phyloP scores from a whole-genome alignment of 2,329 filamentous ascomycete species.

The Fusarium torulosum region DNA sequence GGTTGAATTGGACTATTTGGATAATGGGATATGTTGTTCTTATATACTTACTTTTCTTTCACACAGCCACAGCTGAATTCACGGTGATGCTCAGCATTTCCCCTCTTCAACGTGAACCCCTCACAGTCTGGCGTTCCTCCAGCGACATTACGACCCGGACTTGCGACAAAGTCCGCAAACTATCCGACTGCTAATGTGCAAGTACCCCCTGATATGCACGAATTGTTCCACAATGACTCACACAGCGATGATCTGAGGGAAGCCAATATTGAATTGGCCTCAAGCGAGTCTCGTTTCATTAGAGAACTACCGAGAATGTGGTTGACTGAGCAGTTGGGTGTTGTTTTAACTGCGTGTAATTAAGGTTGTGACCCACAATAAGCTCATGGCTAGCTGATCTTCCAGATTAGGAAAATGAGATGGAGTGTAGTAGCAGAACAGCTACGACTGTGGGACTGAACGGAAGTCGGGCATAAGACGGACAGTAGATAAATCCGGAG shows the following conservation, averaged over 20 bases:
- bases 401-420: background rate
- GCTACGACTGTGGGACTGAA: background rate
- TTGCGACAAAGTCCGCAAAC: slow-evolving; percentile 19
- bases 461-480: background rate
- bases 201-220: slow-evolving; percentile 4
- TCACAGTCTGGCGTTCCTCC: slow-evolving; percentile 10
- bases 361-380: background rate
- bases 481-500: background rate
- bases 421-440: background rate
- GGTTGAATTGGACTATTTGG: too few species aligned
- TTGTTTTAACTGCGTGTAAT: background rate
- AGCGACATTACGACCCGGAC: slow-evolving; percentile 22
- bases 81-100: slow-evolving; percentile 20
- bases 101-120: slow-evolving; percentile 26
- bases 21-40: background rate
- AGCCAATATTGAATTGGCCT: background rate
- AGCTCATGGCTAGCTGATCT: background rate
- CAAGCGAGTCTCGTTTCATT: background rate
- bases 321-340: background rate
- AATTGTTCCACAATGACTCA: background rate
- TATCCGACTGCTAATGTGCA: slow-evolving; percentile 2
- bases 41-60: slow-evolving; percentile 17
- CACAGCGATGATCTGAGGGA: background rate
- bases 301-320: background rate
- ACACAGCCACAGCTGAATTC: slow-evolving; percentile 6